Conservation (phyloP, 2,329 filamentous ascomycete species). For the Emydomyces testavorans region DNA sequence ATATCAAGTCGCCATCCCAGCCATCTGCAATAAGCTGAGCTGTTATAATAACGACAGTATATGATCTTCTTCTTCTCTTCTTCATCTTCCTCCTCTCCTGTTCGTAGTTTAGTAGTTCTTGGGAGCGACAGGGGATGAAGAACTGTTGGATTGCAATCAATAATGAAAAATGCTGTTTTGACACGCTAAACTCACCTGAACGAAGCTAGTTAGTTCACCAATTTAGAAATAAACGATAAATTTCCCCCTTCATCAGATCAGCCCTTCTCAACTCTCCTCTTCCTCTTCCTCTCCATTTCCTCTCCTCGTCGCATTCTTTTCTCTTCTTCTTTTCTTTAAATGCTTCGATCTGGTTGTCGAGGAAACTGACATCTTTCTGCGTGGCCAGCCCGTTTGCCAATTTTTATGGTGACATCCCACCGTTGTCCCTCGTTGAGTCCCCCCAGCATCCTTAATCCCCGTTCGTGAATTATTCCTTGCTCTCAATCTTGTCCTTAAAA, state of each 20-base stretch:
- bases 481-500: not conserved
- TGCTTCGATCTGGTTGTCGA: not conserved
- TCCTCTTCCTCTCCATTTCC: too few relatives aligned
- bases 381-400: not conserved
- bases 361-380: not conserved
- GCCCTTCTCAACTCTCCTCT: not conserved
- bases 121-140: too few relatives aligned
- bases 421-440: conserved; percentile 6
- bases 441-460: not conserved
- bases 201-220: conserved; percentile 2
- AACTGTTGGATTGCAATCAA: too few relatives aligned
- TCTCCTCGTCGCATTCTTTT: not conserved
- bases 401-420: conserved; percentile 4
- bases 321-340: not conserved
- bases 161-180: too few relatives aligned
- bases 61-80: not conserved
- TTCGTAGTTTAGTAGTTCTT: not conserved
- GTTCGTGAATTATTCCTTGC: not conserved
- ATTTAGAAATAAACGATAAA: not conserved
- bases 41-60: too few relatives aligned
- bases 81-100: not conserved
- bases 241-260: not conserved
- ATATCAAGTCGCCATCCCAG: too few relatives aligned
- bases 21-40: too few relatives aligned
- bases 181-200: conserved; percentile 9